Conservation (phyloP, 2,329 filamentous ascomycete genomes). For the Ophiocordyceps sinensis region DNA sequence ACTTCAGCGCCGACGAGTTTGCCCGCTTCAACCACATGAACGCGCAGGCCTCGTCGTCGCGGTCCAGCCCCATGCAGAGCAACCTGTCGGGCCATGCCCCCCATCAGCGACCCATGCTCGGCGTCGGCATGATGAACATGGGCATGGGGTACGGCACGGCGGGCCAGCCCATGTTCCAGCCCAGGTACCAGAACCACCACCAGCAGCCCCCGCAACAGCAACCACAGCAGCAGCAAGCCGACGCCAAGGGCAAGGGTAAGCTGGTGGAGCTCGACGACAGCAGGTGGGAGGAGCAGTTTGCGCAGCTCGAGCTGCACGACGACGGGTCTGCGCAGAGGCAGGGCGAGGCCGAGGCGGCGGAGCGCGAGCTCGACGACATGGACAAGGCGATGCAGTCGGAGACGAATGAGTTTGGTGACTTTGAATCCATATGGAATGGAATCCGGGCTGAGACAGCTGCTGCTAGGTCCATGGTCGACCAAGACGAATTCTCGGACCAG, state of each 20-base stretch:
- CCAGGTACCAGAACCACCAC: constrained; percentile 27
- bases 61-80: constrained; percentile 46
- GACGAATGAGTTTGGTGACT: constrained; percentile 66
- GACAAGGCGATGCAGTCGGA: constrained; percentile 56
- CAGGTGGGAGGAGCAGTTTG: constrained; percentile 95
- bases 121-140: constrained; percentile 33
- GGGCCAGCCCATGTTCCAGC: constrained; percentile 36
- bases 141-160: constrained; percentile 30
- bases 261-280: constrained; percentile 87
- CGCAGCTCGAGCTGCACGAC: constrained; percentile 63
- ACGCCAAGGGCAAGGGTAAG: constrained; percentile 72
- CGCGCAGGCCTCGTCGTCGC: constrained; percentile 33
- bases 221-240: constrained; percentile 29
- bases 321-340: constrained; percentile 26
- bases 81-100: constrained; percentile 29
- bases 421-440: constrained; percentile 79
- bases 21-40: constrained; percentile 69
- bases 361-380: constrained; percentile 76
- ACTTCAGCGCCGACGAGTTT: constrained; percentile 76
- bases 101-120: constrained; percentile 50
- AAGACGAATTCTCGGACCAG: constrained; percentile 49
- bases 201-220: constrained; percentile 17
- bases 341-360: constrained; percentile 57
- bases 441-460: constrained; percentile 64
- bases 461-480: constrained; percentile 57